A percentile compares a stretch with the other conserved stretches of the same genome.
Evolutionary conservation across 768 basidiomycete species (phyloP).

Genomic region (Tricholoma sp.): DNA sequence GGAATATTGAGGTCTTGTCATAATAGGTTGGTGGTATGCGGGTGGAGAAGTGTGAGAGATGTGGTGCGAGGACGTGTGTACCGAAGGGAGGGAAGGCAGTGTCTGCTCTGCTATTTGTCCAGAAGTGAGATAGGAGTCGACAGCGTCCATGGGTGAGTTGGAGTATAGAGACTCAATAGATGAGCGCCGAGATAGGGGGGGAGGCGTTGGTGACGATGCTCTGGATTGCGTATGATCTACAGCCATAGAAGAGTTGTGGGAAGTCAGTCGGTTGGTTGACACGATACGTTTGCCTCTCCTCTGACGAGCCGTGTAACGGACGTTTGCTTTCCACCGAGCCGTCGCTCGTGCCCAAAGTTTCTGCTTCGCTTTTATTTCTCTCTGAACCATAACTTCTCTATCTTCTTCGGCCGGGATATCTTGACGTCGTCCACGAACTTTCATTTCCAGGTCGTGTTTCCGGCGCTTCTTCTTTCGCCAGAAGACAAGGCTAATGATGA

Average conservation of each 20-base stretch:
- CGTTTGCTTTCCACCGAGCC: constrained; percentile 64
- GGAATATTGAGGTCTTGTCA: constrained; percentile 8
- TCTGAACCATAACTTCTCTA: constrained; percentile 32
- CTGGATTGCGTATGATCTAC: constrained; percentile 7
- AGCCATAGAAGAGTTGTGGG: constrained; percentile 22
- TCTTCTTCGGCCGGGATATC: constrained; percentile 21
- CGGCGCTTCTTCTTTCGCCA: constrained; percentile 45
- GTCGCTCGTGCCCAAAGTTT: constrained; percentile 62
- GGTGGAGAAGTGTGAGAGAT: constrained; percentile 30
- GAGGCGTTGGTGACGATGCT: constrained; percentile 3
- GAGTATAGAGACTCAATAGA: constrained; percentile 22
- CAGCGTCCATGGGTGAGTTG: neutral
- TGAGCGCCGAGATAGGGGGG: constrained; percentile 24
- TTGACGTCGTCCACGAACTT: constrained; percentile 25
- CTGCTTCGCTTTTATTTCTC: constrained; percentile 45
- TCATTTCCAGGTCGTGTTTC: constrained; percentile 49
- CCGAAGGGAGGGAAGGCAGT: constrained; percentile 1
- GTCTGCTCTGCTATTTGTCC: constrained; percentile 10
- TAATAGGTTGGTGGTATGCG: constrained; percentile 38
- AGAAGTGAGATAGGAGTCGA: neutral
- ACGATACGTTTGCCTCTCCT: constrained; percentile 42
- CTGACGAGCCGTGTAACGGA: constrained; percentile 55
- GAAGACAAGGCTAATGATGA: constrained; percentile 58
- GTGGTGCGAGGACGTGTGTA: constrained; percentile 10
- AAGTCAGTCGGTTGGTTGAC: constrained; percentile 18